Evolutionary conservation across 768 basidiomycete species (phyloP).

Genomic region (Suillus sp.): DNA sequence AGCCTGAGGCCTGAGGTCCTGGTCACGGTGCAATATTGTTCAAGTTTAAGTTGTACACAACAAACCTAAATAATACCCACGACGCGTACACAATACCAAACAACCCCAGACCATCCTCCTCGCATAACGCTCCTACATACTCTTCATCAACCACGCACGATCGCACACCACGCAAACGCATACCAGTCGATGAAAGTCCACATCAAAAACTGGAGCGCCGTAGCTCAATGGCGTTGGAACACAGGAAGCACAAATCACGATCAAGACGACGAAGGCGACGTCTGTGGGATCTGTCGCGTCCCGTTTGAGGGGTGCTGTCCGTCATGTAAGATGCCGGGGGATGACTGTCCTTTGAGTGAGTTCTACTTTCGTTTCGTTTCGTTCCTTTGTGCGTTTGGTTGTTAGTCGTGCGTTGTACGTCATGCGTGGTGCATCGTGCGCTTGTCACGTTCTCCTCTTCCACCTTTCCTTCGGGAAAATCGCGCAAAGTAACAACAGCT

Average conservation of each 20-base stretch:
- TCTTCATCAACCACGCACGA: neutral
- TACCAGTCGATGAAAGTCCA: constrained; percentile 66
- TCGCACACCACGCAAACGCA: neutral
- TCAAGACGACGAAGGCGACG: constrained; percentile 55
- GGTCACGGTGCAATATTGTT: too few relatives aligned
- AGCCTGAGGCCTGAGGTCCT: too few relatives aligned
- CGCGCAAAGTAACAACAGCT: neutral
- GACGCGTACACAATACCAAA: constrained; percentile 7
- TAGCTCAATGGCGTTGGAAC: constrained; percentile 91
- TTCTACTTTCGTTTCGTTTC: constrained; percentile 18
- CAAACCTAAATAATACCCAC: neutral
- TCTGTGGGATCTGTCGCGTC: constrained; percentile 88
- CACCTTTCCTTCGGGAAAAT: neutral
- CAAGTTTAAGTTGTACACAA: neutral
- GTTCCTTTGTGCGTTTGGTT: neutral
- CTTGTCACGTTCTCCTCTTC: neutral
- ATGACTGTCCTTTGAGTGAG: constrained; percentile 90
- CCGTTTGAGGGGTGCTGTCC: constrained; percentile 96
- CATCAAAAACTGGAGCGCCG: constrained; percentile 84
- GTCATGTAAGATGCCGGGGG: constrained; percentile 94
- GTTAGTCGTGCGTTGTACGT: constrained; percentile 13
- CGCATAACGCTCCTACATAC: neutral
- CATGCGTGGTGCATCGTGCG: neutral
- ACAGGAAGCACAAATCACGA: constrained; percentile 34
- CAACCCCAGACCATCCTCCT: neutral